A percentile compares a stretch with the other conserved stretches of the same genome.
Evolutionary conservation across 192 early-diverging fungal species (phyloP).

Genomic region (Coemansia sp.): DNA sequence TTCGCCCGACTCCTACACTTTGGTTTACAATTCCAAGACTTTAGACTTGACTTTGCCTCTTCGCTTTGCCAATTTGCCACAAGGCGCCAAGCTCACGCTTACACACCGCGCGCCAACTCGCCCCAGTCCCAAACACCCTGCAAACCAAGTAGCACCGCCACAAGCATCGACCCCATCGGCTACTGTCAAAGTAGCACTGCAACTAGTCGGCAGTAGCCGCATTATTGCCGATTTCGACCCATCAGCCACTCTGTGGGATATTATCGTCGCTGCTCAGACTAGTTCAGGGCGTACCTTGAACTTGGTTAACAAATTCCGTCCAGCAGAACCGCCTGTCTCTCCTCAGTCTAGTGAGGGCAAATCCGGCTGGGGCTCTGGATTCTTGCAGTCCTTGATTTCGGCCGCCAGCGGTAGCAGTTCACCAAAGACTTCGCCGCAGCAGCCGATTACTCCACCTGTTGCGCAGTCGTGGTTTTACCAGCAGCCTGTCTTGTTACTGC

Average conservation of each 20-base stretch:
- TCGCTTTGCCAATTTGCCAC: constrained; percentile 79
- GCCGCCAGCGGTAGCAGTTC: neutral
- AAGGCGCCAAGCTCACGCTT: constrained; percentile 75
- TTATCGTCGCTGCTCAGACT: constrained; percentile 22
- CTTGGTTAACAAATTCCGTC: constrained; percentile 20
- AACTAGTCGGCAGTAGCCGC: constrained; percentile 69
- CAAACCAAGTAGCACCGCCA: neutral
- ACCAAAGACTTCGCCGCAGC: constrained; percentile 10
- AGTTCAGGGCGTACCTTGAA: constrained; percentile 28
- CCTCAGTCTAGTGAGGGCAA: neutral
- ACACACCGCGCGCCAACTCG: constrained; percentile 12
- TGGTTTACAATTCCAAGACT: constrained; percentile 66
- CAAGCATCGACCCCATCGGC: neutral
- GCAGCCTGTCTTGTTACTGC: constrained; percentile 36
- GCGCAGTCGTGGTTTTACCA: constrained; percentile 18
- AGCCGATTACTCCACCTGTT: neutral
- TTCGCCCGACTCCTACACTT: constrained; percentile 59
- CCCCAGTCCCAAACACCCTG: neutral
- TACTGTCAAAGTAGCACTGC: constrained; percentile 68
- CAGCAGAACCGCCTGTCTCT: neutral
- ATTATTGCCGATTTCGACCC: constrained; percentile 64
- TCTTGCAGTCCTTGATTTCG: constrained; percentile 4
- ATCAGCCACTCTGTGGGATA: constrained; percentile 68
- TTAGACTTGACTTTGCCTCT: constrained; percentile 75
- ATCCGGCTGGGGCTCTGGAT: constrained; percentile 3